Evolutionary conservation across 164 flowering plant species (phyloP), one percentile per base, ranked within the genome.

Genomic region (Cinnamomum chago): DNA sequence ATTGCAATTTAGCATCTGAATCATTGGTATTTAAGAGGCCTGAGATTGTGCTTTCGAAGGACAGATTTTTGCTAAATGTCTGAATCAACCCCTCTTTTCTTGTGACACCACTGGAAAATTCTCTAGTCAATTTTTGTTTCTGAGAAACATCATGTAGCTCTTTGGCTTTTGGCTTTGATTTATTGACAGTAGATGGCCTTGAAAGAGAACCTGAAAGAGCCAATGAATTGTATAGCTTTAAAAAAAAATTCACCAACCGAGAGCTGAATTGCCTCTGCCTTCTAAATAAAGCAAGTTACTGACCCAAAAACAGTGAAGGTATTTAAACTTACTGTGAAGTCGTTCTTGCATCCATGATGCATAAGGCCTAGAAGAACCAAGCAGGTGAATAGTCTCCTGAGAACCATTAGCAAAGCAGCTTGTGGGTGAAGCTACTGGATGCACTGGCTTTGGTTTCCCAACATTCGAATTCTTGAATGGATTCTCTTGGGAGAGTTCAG

Each of bases 111-210:
- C 35, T 30, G 35, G 35, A 4, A 30, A 30, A 0, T 5, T 30
- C 35, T 30, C 35, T 30, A 30, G 35, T 30, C 35, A 30, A 30
- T 30, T 30, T 30, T 30, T 30, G 5, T 30, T 30, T 30, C 35
- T 30, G 35, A 30, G 35, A 30, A 30, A 30, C 35, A 30, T 30
- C 35, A 30, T 30, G 35, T 30, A 30, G 5, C 35, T 3, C 35
- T 30, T 85, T 90, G 27, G 85, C 88, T 82, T 87, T 92, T 23
- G 89, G 87, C 79, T 86, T 86, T 33, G 78, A 40, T 58, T 84
- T 74, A 79, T 67, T 85, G 76, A 89, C 89, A 50, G 97, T 89
- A 82, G 80, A 83, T 58, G 97, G 90, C 81, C 88, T 90, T 22
- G 72, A 80, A 51, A 92, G 78, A 68, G 86, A 71, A 79, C 93